Conservation (phyloP, 2,329 filamentous ascomycete genomes). For the Pleoardoris graminearum region DNA sequence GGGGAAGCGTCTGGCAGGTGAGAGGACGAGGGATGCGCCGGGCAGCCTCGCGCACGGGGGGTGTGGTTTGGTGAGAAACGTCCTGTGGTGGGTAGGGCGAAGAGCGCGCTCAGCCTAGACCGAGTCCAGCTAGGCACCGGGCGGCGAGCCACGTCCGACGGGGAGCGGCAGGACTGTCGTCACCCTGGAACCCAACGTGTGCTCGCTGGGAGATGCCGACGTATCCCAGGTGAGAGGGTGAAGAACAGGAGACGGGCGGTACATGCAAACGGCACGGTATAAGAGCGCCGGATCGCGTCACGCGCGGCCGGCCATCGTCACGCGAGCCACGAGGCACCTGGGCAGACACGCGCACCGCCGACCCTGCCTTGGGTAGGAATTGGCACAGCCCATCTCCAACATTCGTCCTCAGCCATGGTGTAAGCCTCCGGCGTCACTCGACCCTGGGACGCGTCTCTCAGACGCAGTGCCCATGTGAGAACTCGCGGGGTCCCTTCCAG, state of each 20-base stretch:
- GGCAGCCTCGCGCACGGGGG: constrained; percentile 5
- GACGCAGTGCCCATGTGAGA: constrained; percentile 1
- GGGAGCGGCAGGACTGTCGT: too few species aligned
- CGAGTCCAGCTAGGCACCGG: constrained; percentile 14
- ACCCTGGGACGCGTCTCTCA: constrained; percentile 1
- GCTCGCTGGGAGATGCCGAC: background rate
- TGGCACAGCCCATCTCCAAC: too few species aligned
- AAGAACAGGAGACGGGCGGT: background rate
- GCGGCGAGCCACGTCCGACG: background rate
- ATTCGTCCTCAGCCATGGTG: too few species aligned
- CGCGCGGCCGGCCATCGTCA: constrained; percentile 13
- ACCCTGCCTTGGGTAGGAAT: too few species aligned
- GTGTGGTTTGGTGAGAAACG: constrained; percentile 1
- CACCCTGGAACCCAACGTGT: too few species aligned
- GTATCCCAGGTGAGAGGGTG: background rate
- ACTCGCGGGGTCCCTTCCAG: background rate
- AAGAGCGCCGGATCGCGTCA: constrained; percentile 10
- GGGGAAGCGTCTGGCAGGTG: background rate
- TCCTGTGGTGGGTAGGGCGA: constrained; percentile 5
- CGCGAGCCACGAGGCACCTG: constrained; percentile 8
- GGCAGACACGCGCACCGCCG: constrained; percentile 9
- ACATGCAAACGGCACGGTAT: background rate
- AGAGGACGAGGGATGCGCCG: background rate
- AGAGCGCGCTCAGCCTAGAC: constrained; percentile 21
- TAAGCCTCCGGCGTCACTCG: background rate